Evolutionary conservation across 345 rosid species (phyloP), one percentile per base, ranked within the genome.

Genomic region (Bruguiera sexangula): DNA sequence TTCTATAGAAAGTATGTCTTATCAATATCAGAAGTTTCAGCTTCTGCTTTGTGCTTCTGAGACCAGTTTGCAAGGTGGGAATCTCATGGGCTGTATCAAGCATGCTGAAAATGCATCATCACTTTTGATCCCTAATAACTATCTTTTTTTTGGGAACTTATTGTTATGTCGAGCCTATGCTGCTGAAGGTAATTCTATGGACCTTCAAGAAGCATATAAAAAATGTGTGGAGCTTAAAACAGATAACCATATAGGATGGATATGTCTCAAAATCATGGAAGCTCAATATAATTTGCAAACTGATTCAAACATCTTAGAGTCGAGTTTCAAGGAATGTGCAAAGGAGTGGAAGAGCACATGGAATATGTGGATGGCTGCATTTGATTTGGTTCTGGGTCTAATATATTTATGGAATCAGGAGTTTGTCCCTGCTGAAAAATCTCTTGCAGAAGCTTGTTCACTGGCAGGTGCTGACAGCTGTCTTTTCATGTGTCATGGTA

Each of bases 11-110:
- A 80, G 75, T 50, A 67, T 62, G 54, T 24, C 69, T 61, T 71
- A 64, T 65, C 85, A 72, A 52, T 87, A 88, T 69, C 87, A 84
- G 69, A 92, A 87, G 82, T 87, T 95, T 73, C 96, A 86, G 85
- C 89, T 92, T 83, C 76, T 88, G 63, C 95, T 95, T 67, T 90
- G 93, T 73, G 88, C 89, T 73, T 84, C 99, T 67, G 97, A 95
- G 85, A 80, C 85, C 50, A 73, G 82, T 83, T 83, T 92, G 81
- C 96, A 86, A 81, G 71, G 75, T 46, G 78, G 91, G 60, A 79
- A 86, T 73, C 66, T 65, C 71, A 30, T 46, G 19, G 85, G 67
- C 31, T 84, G 88, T 66, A 80, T 88, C 52, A 75, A 60, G 66
- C 71, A 76, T 78, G 91, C 91, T 36, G 81, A 67, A 76, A 75